phyloP scores from a whole-genome alignment of 2,329 filamentous ascomycete species.

The Talaromyces sp. region DNA sequence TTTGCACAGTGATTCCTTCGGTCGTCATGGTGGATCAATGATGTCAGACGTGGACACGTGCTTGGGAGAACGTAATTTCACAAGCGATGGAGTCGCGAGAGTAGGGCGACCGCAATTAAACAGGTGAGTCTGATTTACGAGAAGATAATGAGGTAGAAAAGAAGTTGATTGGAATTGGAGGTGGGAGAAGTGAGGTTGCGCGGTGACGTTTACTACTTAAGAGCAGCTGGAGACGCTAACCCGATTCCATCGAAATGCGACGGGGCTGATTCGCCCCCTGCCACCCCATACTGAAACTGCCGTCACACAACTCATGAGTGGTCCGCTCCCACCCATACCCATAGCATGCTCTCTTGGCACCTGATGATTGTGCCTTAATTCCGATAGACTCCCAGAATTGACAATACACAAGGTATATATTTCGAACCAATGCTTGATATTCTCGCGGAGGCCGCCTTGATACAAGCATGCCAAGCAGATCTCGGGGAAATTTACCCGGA shows the following conservation, averaged over 20 bases:
- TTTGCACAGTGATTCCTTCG: constrained; percentile 17
- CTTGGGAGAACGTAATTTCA: constrained; percentile 1
- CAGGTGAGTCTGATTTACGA: constrained; percentile 8
- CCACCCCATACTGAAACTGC: constrained; percentile 5
- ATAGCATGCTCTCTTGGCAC: not conserved
- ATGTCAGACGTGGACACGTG: constrained; percentile 22
- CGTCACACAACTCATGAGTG: constrained; percentile 13
- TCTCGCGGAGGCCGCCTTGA: too few species aligned
- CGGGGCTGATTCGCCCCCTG: constrained; percentile 22
- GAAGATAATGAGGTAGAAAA: constrained; percentile 8
- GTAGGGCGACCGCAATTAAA: constrained; percentile 18
- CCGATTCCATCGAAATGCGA: constrained; percentile 19
- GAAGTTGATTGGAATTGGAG: constrained; percentile 18
- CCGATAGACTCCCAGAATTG: not conserved
- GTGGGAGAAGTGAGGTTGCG: constrained; percentile 34
- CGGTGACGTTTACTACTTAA: constrained; percentile 37
- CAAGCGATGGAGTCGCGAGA: constrained; percentile 12
- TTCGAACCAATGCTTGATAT: too few species aligned
- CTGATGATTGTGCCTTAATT: not conserved
- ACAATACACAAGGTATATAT: not conserved
- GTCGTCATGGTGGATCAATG: constrained; percentile 32
- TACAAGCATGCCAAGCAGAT: constrained; percentile 5
- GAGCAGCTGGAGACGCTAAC: constrained; percentile 28
- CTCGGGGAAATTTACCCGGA: constrained; percentile 7
- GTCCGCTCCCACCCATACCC: not conserved